phyloP scores from a whole-genome alignment of 805 yeast genomes.

The Ogataea methylovora region DNA sequence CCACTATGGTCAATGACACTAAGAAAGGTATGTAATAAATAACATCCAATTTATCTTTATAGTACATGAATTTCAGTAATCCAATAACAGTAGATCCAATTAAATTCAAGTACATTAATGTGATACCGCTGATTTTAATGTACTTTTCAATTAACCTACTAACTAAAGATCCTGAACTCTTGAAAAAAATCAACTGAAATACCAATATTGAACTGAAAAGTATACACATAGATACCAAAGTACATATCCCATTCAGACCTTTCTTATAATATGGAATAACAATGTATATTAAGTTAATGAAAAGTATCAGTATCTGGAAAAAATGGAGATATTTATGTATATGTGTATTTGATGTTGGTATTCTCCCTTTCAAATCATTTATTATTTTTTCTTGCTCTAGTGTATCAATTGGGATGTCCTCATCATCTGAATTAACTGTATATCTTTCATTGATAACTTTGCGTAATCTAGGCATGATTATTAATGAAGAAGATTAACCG shows the following conservation, averaged over 20 bases:
- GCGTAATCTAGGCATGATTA: constrained; percentile 23
- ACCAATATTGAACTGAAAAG: too few relatives aligned
- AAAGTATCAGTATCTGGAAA: constrained; percentile 4
- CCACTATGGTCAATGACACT: constrained; percentile 10
- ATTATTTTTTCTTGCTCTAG: constrained; percentile 16
- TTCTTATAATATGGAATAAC: constrained; percentile 20
- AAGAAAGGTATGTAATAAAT: constrained; percentile 20
- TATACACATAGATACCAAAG: constrained; percentile 18
- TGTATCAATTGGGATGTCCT: constrained; percentile 13
- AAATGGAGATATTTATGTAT: too few relatives aligned
- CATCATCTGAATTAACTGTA: constrained; percentile 3
- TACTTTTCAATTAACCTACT: constrained; percentile 1
- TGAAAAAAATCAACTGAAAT: constrained; percentile 8
- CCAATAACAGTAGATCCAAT: too few relatives aligned
- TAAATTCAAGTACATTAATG: too few relatives aligned
- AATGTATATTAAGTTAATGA: constrained; percentile 18
- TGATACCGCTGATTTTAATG: too few relatives aligned
- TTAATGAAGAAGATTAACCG: too few relatives aligned
- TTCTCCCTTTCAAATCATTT: constrained; percentile 6
- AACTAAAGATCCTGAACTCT: background rate
- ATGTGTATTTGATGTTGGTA: too few relatives aligned
- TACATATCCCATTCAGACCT: constrained; percentile 14
- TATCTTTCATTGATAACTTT: constrained; percentile 17
- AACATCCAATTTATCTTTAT: constrained; percentile 11
- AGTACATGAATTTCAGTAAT: too few relatives aligned